Percentiles rank a stretch among this genome's conserved stretches.
These are phyloP conservation scores for Coemansia sp. DNA, from an alignment of 192 early-diverging fungal species.

Conservation along the genomic window DNA sequence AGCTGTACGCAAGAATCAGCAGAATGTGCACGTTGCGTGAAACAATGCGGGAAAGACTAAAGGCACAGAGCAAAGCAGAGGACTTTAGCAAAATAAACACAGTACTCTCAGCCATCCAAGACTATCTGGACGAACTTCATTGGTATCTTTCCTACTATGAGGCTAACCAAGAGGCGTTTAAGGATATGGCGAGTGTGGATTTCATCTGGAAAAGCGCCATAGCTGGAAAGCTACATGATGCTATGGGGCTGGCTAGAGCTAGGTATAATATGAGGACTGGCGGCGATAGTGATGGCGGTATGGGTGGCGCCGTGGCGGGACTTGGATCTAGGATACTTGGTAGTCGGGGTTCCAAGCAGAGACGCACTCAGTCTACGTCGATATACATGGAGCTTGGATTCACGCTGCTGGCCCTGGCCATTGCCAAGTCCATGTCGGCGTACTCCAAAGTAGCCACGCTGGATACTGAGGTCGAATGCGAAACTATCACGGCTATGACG, in stretches of 20 bases:
- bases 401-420: constrained; percentile 36
- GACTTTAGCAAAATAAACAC: constrained; percentile 26
- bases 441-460: constrained; percentile 42
- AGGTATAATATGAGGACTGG: constrained; percentile 14
- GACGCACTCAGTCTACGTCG: constrained; percentile 41
- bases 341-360: constrained; percentile 26
- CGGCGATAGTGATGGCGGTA: constrained; percentile 13
- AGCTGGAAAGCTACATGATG: constrained; percentile 27
- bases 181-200: constrained; percentile 30
- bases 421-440: constrained; percentile 47
- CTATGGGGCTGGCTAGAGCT: constrained; percentile 16
- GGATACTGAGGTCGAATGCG: constrained; percentile 48
- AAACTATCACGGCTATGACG: constrained; percentile 45
- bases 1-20: constrained; percentile 34
- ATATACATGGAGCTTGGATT: constrained; percentile 48
- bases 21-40: constrained; percentile 43
- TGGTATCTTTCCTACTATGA: constrained; percentile 43
- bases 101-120: constrained; percentile 25
- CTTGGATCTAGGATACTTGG: constrained; percentile 14
- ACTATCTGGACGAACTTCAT: constrained; percentile 41
- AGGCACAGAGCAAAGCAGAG: constrained; percentile 40
- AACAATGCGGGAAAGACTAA: constrained; percentile 45
- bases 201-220: constrained; percentile 53
- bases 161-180: constrained; percentile 24
- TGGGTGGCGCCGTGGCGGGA: background rate